Percentiles rank a stretch among this genome's conserved stretches.
phyloP scores from a whole-genome alignment of 768 basidiomycete species.

The Zangia roseola region DNA sequence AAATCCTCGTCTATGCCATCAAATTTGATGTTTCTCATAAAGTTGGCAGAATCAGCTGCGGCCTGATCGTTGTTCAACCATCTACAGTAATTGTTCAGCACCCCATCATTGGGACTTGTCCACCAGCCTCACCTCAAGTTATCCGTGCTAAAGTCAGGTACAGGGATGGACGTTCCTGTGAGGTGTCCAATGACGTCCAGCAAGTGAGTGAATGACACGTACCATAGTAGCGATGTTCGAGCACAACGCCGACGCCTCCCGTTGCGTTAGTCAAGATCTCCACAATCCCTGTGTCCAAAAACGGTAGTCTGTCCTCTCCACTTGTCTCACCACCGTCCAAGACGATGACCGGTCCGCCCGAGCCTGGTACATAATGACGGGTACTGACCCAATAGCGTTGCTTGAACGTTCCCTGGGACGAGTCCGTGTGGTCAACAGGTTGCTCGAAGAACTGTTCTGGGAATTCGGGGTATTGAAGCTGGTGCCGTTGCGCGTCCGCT shows the following conservation, averaged over 20 bases:
- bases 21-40: constrained; percentile 81
- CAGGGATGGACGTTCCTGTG: constrained; percentile 72
- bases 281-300: constrained; percentile 74
- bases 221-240: constrained; percentile 94
- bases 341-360: constrained; percentile 82
- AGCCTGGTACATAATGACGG: constrained; percentile 69
- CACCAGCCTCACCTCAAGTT: constrained; percentile 56
- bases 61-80: constrained; percentile 91
- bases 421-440: constrained; percentile 79
- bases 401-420: constrained; percentile 59
- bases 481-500: constrained; percentile 6
- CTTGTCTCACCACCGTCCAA: constrained; percentile 93
- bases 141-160: constrained; percentile 77
- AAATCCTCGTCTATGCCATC: constrained; percentile 66
- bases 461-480: constrained; percentile 39
- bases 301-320: constrained; percentile 60
- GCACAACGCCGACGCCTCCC: constrained; percentile 84
- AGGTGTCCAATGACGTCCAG: not conserved
- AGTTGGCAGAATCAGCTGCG: constrained; percentile 87
- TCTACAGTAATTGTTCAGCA: constrained; percentile 35
- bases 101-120: not conserved
- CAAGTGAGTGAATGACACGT: constrained; percentile 11
- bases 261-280: constrained; percentile 84
- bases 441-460: constrained; percentile 73
- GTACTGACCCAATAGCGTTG: constrained; percentile 94